A percentile compares a stretch with the other conserved stretches of the same genome.
phyloP scores from a whole-genome alignment of 148 eudicot species.

The Pharnaceum exiguum region DNA sequence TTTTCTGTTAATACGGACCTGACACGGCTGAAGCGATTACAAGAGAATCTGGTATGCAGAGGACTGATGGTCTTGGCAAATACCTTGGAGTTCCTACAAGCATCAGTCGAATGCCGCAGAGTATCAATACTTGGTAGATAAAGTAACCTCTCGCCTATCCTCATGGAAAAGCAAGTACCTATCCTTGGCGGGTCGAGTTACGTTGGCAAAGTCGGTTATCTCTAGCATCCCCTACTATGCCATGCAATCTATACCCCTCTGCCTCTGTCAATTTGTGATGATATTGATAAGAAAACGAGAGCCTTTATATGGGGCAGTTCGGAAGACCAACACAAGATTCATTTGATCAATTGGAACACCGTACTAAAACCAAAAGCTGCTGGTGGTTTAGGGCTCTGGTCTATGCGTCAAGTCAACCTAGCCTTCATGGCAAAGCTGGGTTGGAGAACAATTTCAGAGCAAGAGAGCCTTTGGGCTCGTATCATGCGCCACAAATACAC shows the following conservation, averaged over 20 bases:
- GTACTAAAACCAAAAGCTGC: not conserved
- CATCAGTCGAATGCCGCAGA: not conserved
- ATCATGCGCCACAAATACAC: not conserved
- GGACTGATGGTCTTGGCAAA: not conserved
- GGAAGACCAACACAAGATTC: not conserved
- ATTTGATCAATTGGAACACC: not conserved
- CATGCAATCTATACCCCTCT: no score
- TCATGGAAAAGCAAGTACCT: not conserved
- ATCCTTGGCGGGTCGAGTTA: not conserved
- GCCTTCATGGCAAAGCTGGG: not conserved
- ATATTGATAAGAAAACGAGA: not conserved
- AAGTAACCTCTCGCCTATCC: not conserved
- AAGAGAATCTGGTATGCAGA: not conserved
- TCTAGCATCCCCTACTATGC: not conserved
- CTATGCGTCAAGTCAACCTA: not conserved
- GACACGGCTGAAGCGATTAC: not conserved
- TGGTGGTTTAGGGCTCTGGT: not conserved
- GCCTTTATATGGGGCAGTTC: not conserved
- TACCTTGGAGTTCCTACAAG: not conserved
- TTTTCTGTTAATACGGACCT: not conserved
- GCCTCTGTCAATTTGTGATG: not conserved
- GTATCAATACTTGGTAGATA: not conserved
- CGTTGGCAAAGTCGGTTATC: not conserved
- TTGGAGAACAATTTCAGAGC: not conserved
- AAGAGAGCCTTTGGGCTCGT: not conserved